Evolutionary conservation across 2,329 filamentous ascomycete genomes (phyloP).

Genomic region (Hymenoscyphus infarciens): DNA sequence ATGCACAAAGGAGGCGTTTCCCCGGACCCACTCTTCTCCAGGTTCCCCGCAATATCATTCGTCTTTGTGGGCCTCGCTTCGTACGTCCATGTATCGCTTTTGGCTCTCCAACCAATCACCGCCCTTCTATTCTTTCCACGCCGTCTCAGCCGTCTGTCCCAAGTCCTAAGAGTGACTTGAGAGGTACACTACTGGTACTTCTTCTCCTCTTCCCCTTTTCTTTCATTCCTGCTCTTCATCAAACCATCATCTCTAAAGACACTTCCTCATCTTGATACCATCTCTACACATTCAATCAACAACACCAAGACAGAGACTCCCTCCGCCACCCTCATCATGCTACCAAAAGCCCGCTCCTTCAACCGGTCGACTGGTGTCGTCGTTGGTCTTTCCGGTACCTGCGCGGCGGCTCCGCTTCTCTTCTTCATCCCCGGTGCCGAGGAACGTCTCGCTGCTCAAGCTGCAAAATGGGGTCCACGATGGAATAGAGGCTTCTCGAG

Average conservation of each 20-base stretch:
- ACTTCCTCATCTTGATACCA: conserved; percentile 2
- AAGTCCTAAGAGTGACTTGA: background rate
- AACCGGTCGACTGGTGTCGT: conserved; percentile 16
- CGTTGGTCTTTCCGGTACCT: conserved; percentile 19
- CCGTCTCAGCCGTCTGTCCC: background rate
- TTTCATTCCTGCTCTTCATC: background rate
- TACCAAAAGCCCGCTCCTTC: conserved; percentile 15
- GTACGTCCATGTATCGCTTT: background rate
- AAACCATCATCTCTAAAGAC: conserved; percentile 1
- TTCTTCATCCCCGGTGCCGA: conserved; percentile 25
- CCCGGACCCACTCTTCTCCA: background rate
- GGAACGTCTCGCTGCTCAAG: conserved; percentile 25
- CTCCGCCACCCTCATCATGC: conserved; percentile 10
- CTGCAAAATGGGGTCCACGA: conserved; percentile 27
- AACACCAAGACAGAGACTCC: conserved; percentile 3
- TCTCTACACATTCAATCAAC: background rate
- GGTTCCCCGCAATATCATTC: conserved; percentile 1
- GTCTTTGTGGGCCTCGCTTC: background rate
- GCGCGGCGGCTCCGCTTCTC: conserved; percentile 23
- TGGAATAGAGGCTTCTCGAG: conserved; percentile 24
- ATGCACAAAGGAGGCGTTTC: background rate
- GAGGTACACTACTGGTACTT: conserved; percentile 1
- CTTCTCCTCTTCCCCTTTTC: background rate
- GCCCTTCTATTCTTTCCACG: background rate
- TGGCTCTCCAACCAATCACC: background rate